phyloP scores from a whole-genome alignment of 2,329 filamentous ascomycete species.

The Pseudocercospora cruenta region DNA sequence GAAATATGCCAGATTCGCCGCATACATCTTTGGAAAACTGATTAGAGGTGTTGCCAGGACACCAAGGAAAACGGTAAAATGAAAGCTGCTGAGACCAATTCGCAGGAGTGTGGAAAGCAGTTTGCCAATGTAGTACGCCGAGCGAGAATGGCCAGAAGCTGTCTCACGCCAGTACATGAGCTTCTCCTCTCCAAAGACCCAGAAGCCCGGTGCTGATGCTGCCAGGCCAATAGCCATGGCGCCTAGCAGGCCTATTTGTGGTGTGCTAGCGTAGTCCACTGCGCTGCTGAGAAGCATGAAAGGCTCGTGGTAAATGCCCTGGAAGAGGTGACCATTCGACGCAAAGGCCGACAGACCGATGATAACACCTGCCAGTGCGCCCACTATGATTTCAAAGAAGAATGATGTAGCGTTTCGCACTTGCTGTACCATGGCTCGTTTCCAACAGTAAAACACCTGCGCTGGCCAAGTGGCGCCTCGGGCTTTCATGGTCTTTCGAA shows the following conservation, averaged over 20 bases:
- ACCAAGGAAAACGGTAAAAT: slow-evolving; percentile 58
- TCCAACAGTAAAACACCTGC: slow-evolving; percentile 59
- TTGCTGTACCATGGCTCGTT: slow-evolving; percentile 61
- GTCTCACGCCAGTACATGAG: slow-evolving; percentile 60
- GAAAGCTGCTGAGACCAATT: slow-evolving; percentile 56
- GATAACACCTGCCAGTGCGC: slow-evolving; percentile 56
- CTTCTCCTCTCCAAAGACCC: slow-evolving; percentile 61
- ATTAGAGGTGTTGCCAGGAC: slow-evolving; percentile 57
- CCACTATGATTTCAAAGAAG: slow-evolving; percentile 59
- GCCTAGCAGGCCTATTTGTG: slow-evolving; percentile 58
- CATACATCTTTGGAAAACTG: slow-evolving; percentile 53
- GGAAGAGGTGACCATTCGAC: slow-evolving; percentile 57
- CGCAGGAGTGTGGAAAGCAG: slow-evolving; percentile 56
- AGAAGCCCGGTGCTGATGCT: slow-evolving; percentile 59
- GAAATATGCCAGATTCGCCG: slow-evolving; percentile 59
- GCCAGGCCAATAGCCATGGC: slow-evolving; percentile 61
- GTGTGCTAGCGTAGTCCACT: slow-evolving; percentile 55
- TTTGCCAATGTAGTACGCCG: slow-evolving; percentile 62
- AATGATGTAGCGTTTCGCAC: slow-evolving; percentile 56
- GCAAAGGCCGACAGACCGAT: slow-evolving; percentile 59
- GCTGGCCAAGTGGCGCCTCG: slow-evolving; percentile 54
- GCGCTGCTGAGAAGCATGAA: slow-evolving; percentile 58
- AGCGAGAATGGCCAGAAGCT: slow-evolving; percentile 59
- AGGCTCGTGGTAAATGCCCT: slow-evolving; percentile 55
- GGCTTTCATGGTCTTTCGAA: slow-evolving; percentile 52